Base-by-base conservation (phyloP, 306 rosid genomes). In the Arachis stenosperma region DNA sequence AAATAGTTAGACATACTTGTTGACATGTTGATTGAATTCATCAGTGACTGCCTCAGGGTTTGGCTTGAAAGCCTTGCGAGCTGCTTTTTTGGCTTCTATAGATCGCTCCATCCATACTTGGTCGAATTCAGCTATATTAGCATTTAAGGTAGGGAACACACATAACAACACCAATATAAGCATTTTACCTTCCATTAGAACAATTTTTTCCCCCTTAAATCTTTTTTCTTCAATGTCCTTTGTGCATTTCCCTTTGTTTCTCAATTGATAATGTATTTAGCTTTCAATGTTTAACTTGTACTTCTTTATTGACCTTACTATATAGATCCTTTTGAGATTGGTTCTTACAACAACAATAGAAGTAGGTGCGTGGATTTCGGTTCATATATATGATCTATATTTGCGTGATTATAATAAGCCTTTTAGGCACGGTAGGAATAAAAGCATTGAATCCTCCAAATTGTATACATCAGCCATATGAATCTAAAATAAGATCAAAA, bases 51-150 rank as follows among this genome's bases (percentile, higher is more conserved):
- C 5, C 1, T 40, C 14, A 58, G 89, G 89, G 64, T 85, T 43
- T 12, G 68, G 15, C 10, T 59, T 22, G 67, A 70, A 81, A 76
- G 84, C 86, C 2, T 63, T 6, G 5, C 3, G 40, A 69, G 89
- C 69, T 0, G 70, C 72, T n/a, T 66, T 42, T 58, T 62, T 56
- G 52, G 90, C 87, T 15, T 79, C 83, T 44, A 13, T 7, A 2
- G 83, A 70, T 67, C 90, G 77, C 27, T 63, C 5, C 60, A 70
- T 59, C 91, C 95, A 87, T 0, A 40, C 64, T 54, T 62, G 77
- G 39, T 87, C 90, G 7, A 74, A 75, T 30, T 79, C 65, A 6
- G 41, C 84, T 58, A 78, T 84, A 37, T 76, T 51, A 44, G 85
- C 90, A 8, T 30, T 70, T 3, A 75, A 44, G 14, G 59, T 61